Base-by-base conservation (phyloP, 768 basidiomycete genomes). In the Leccinellum rugosiceps region DNA sequence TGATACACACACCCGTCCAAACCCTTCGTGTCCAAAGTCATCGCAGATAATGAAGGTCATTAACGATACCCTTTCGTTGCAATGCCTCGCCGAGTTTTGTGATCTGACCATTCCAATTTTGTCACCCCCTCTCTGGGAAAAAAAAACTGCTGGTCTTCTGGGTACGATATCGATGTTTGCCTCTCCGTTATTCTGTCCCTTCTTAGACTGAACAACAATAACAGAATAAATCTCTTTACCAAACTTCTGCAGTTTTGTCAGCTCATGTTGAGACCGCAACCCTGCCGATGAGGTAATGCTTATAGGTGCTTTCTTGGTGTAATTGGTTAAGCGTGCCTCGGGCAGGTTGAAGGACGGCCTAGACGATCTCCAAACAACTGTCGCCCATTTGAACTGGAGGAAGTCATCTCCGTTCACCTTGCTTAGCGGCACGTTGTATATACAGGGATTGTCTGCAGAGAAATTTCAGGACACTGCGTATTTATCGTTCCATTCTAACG, bases 11-110 rank as follows among this genome's bases (percentile, higher is more conserved):
- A 41, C 51, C 26, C 53, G 44, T 17, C 30, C 41, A 61, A 57
- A 41, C 17, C 26, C 26, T 28, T n/a, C 2, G 35, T 15, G 51
- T 51, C 41, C 28, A 43, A 57, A 82, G 80, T 63, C 64, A 21
- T 66, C 62, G 38, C 70, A 72, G 28, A 74, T 73, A 25, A 77
- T 73, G 61, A 78, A 74, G 59, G 69, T 80, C 15, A 60, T 90
- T 56, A 87, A 87, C 50, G 89, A 91, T 61, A 81, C 83, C 3
- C 73, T 88, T 19, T 83, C 78, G 70, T 69, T 87, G 46, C 80
- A 78, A 61, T 70, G 74, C 50, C 71, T 83, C 30, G 68, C 75
- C 56, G 83, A 85, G 52, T 63, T 81, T 34, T 77, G 79, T 3
- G 76, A 80, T 19, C 66, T 83, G 62, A 76, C 69, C 48, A 64